These are phyloP conservation scores for Penicillium antarcticum DNA, from an alignment of 495 filamentous ascomycete genomes.

Conservation along the genomic window DNA sequence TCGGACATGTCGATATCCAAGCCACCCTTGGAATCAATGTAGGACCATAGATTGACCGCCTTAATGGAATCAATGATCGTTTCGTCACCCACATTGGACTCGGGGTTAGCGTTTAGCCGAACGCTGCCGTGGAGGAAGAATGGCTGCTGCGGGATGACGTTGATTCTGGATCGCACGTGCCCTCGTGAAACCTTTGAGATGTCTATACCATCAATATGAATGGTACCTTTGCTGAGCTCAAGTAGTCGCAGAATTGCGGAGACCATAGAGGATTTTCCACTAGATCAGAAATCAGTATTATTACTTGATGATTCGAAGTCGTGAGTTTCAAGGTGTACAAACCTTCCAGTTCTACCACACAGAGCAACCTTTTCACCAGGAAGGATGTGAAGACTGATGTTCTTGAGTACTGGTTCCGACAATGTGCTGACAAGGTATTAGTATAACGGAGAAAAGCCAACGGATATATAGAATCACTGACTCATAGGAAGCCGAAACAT, in stretches of 20 bases:
- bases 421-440: conserved; percentile 10
- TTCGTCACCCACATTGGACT: conserved; percentile 26
- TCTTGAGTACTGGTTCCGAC: conserved; percentile 12
- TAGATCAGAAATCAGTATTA: not conserved
- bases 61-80: conserved; percentile 35
- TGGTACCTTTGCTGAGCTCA: conserved; percentile 29
- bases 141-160: conserved; percentile 47
- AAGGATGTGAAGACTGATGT: conserved; percentile 9
- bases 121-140: conserved; percentile 42
- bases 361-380: conserved; percentile 44
- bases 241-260: conserved; percentile 40
- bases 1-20: conserved; percentile 36
- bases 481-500: conserved; percentile 28
- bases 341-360: conserved; percentile 45
- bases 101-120: conserved; percentile 45
- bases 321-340: not conserved
- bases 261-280: conserved; percentile 42
- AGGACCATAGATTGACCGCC: conserved; percentile 34
- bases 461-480: conserved; percentile 1
- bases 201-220: conserved; percentile 46
- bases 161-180: conserved; percentile 30
- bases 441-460: not conserved
- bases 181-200: conserved; percentile 29
- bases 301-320: not conserved
- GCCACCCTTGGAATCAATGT: conserved; percentile 37